phyloP scores from a whole-genome alignment of 345 rosid species.

The Boechera stricta region DNA sequence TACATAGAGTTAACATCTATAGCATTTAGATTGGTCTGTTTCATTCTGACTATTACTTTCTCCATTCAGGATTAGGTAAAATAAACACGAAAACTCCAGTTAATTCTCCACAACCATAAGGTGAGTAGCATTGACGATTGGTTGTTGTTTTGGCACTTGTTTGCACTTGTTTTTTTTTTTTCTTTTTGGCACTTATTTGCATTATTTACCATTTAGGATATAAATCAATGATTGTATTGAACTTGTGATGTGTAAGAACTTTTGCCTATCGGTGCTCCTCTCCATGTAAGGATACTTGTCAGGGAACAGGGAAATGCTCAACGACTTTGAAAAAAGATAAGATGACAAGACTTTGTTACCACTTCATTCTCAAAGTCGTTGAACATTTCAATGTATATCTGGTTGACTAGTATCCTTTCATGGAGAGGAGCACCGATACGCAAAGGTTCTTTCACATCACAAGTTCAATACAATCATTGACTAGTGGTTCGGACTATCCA shows the following conservation, averaged over 20 bases:
- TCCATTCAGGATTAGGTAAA: slow-evolving; percentile 72
- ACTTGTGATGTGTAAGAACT: slow-evolving; percentile 31
- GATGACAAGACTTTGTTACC: too few species aligned
- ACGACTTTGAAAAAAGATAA: slow-evolving; percentile 41
- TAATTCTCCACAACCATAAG: slow-evolving; percentile 62
- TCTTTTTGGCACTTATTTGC: not conserved
- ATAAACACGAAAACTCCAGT: slow-evolving; percentile 69
- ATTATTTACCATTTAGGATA: slow-evolving; percentile 15
- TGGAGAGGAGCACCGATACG: too few species aligned
- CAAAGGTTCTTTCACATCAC: too few species aligned
- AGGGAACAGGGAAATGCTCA: slow-evolving; percentile 26
- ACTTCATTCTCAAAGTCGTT: too few species aligned
- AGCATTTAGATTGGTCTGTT: slow-evolving; percentile 18
- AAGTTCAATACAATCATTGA: too few species aligned
- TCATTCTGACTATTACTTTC: slow-evolving; percentile 36
- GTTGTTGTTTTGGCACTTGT: slow-evolving; percentile 10
- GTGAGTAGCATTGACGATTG: slow-evolving; percentile 45
- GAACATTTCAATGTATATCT: too few species aligned
- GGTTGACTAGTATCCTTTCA: too few species aligned
- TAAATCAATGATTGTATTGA: slow-evolving; percentile 24
- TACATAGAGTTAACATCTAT: slow-evolving; percentile 6
- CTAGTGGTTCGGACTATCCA: slow-evolving; percentile 29
- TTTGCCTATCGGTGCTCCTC: slow-evolving; percentile 43
- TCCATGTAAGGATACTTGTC: slow-evolving; percentile 52
- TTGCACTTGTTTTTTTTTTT: too few species aligned